phyloP scores from a whole-genome alignment of 2,329 filamentous ascomycete genomes.

The Thelonectria olida region DNA sequence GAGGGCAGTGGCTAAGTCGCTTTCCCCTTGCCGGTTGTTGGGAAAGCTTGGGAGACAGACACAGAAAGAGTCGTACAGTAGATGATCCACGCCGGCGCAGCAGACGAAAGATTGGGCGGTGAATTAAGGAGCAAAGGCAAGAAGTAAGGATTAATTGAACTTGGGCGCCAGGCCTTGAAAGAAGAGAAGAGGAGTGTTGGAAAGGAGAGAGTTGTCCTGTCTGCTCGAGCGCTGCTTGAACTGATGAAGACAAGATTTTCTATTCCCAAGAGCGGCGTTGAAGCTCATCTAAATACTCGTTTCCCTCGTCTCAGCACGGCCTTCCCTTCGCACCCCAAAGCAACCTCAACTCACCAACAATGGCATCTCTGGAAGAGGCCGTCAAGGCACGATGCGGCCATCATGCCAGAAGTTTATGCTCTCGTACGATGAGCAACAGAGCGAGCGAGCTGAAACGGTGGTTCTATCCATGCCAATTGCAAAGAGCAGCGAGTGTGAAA shows the following conservation, averaged over 20 bases:
- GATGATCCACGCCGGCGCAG: slow-evolving; percentile 32
- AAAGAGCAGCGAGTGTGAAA: slow-evolving; percentile 15
- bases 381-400: slow-evolving; percentile 1
- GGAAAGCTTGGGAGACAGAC: slow-evolving; percentile 31
- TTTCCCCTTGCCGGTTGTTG: slow-evolving; percentile 27
- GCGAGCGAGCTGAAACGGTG: slow-evolving; percentile 25
- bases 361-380: slow-evolving; percentile 1
- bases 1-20: slow-evolving; percentile 7
- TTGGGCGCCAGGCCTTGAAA: slow-evolving; percentile 14
- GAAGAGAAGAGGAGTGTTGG: slow-evolving; percentile 12
- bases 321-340: too few species aligned
- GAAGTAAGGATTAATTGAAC: not conserved
- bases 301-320: slow-evolving; percentile 6
- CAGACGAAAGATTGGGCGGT: slow-evolving; percentile 17
- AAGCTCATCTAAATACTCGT: slow-evolving; percentile 25
- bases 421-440: slow-evolving; percentile 33
- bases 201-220: not conserved
- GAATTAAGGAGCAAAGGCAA: slow-evolving; percentile 4
- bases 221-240: slow-evolving; percentile 20
- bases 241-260: slow-evolving; percentile 17
- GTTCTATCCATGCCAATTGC: not conserved
- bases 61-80: slow-evolving; percentile 30
- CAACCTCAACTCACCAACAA: not conserved
- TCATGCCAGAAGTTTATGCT: slow-evolving; percentile 28
- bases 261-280: not conserved